Percentiles rank a stretch among this genome's conserved stretches.
These are phyloP conservation scores for Saccharomycopsis sp. DNA, from an alignment of 805 yeast genomes.

Conservation along the genomic window DNA sequence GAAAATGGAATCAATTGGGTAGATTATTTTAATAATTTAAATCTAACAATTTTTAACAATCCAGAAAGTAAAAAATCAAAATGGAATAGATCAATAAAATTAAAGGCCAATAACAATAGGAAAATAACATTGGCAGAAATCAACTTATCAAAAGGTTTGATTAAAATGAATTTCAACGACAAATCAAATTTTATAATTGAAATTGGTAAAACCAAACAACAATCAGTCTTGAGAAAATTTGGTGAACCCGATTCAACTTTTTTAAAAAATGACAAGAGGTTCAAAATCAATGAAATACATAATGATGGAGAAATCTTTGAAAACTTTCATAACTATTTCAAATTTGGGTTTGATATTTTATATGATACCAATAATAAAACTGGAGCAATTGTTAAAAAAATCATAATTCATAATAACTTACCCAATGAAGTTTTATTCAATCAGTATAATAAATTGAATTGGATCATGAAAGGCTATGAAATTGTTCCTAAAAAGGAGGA, in stretches of 20 bases:
- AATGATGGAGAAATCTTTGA: background rate
- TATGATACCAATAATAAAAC: slow-evolving; percentile 5
- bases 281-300: slow-evolving; percentile 4
- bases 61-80: background rate
- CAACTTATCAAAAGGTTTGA: background rate
- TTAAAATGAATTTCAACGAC: slow-evolving; percentile 5
- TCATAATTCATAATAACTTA: slow-evolving; percentile 14
- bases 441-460: slow-evolving; percentile 13
- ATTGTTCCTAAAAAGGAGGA: background rate
- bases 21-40: background rate
- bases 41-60: background rate
- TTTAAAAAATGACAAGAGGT: slow-evolving; percentile 12
- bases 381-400: slow-evolving; percentile 13
- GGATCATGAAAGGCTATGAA: slow-evolving; percentile 15
- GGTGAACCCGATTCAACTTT: slow-evolving; percentile 17
- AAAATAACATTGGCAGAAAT: slow-evolving; percentile 5
- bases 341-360: slow-evolving; percentile 15
- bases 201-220: slow-evolving; percentile 11
- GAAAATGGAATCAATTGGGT: background rate
- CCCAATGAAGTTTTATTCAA: slow-evolving; percentile 13
- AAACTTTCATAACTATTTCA: slow-evolving; percentile 16
- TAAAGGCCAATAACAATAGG: background rate
- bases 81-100: background rate
- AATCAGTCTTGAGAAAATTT: slow-evolving; percentile 7
- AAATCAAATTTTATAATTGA: slow-evolving; percentile 4